phyloP scores from a whole-genome alignment of 345 rosid genomes.

The Euphorbia pulcherrima region DNA sequence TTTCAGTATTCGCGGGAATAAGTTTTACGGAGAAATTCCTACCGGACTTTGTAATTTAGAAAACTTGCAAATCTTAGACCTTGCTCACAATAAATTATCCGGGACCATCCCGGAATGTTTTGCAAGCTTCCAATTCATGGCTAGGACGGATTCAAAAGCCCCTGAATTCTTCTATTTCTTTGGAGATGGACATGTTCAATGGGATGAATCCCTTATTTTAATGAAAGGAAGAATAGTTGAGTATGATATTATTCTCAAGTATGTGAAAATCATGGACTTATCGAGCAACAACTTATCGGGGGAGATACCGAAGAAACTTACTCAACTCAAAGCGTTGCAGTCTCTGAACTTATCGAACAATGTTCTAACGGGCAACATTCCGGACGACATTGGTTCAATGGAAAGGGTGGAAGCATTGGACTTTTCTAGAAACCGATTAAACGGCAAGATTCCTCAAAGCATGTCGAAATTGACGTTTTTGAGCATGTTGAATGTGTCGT shows the following conservation, averaged over 20 bases:
- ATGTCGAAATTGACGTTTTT: not conserved
- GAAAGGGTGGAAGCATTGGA: not conserved
- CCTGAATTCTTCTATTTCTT: not conserved
- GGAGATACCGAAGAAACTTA: not conserved
- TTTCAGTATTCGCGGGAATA: conserved; percentile 14
- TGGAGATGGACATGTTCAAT: not conserved
- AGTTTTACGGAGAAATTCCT: conserved; percentile 7
- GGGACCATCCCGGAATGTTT: conserved; percentile 11
- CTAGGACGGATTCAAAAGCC: not conserved
- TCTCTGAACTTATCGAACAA: conserved; percentile 5
- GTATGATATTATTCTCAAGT: not conserved
- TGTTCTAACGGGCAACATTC: not conserved
- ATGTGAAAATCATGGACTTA: not conserved
- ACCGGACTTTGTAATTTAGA: not conserved
- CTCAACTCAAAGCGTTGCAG: not conserved
- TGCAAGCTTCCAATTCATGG: conserved; percentile 1
- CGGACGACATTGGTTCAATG: not conserved
- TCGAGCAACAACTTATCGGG: not conserved
- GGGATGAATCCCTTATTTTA: not conserved
- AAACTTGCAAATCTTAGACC: conserved; percentile 7
- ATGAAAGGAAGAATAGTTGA: conserved; percentile 4
- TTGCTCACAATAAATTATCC: conserved; percentile 8
- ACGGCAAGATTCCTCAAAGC: not conserved
- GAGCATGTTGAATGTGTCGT: not conserved
- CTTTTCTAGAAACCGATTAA: not conserved